phyloP scores from a whole-genome alignment of 2,329 filamentous ascomycete species.

The Diplodia corticola region DNA sequence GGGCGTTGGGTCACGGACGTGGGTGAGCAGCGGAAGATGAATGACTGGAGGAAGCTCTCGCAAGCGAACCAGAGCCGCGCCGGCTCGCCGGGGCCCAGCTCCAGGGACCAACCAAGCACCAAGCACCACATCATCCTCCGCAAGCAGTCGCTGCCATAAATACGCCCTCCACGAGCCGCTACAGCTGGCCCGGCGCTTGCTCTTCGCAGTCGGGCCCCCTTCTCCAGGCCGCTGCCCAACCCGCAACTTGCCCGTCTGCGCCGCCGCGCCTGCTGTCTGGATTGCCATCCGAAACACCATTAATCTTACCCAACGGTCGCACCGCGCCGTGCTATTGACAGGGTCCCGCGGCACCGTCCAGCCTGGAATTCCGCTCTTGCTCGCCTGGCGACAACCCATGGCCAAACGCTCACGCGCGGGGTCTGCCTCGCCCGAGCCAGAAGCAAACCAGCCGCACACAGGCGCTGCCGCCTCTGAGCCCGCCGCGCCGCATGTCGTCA shows the following conservation, averaged over 20 bases:
- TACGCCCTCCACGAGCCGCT: neutral
- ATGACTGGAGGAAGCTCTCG: constrained; percentile 11
- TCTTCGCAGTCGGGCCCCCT: neutral
- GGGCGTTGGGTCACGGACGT: constrained; percentile 15
- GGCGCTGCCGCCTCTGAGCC: constrained; percentile 8
- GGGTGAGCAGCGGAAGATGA: constrained; percentile 2
- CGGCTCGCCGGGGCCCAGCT: neutral
- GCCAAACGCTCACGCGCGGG: constrained; percentile 61
- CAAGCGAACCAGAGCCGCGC: constrained; percentile 16
- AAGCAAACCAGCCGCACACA: neutral
- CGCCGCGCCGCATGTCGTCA: constrained; percentile 38
- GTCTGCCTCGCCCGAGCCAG: constrained; percentile 42
- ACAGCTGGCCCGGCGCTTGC: constrained; percentile 1
- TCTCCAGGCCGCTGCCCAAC: neutral
- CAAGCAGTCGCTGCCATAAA: neutral
- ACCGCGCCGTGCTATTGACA: constrained; percentile 13
- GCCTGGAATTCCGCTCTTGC: neutral
- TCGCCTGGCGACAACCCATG: constrained; percentile 46
- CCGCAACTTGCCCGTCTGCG: neutral
- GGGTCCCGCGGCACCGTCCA: neutral
- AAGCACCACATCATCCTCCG: constrained; percentile 6
- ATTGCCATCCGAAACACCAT: constrained; percentile 12
- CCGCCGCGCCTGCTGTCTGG: neutral
- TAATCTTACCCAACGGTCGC: constrained; percentile 14
- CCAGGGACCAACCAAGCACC: neutral